Base-by-base conservation (phyloP, 345 rosid genomes). In the Euphorbia tirucalli region DNA sequence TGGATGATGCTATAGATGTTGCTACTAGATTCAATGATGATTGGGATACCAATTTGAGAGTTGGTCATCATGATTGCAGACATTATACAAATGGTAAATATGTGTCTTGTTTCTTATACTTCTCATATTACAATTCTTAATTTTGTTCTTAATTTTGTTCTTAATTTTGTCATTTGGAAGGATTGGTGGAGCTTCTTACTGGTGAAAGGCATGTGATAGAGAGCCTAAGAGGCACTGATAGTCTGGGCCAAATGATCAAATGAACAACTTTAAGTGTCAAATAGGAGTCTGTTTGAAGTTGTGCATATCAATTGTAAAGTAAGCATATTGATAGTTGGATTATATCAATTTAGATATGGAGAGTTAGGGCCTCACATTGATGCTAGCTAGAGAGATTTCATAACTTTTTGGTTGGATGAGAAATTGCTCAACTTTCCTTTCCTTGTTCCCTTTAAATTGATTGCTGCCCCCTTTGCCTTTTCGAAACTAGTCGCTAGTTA, bases 1-100 rank as follows among this genome's bases (percentile, higher is more conserved):
- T 24, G 50, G 80, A 81, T 77, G 79, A 81, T 77, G 87, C 86
- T 55, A 52, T 85, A 39, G 81, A 84, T 43, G 77, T 71, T 76
- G 93, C 91, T 37, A 69, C 44, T 1, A 75, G 76, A 39, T 91
- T 88, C 82, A 88, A 73, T 68, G 39, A 58, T 25, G 66, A 64
- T 6, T 93, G 98, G 97, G 85, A 79, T 28, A 84, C 86, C 52
- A 74, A 86, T 79, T 82, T 93, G 74, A 85, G 68, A 72, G 80
- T 93, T 63, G 97, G 97, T 5, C 48, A 8, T 39, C 96, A 88
- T 70, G 97, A 93, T 54, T 93, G 98, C 59, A 87, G 93, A 22
- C 79, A 87, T 43, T 93, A 87, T 73, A 84, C 96, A 1, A 86
- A 88, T 22, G 96, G 98, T 93, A 80, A 71, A n/a, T 18, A 37